Evolutionary conservation across 495 filamentous ascomycete genomes (phyloP).

Genomic region (Penicillium coffeae): DNA sequence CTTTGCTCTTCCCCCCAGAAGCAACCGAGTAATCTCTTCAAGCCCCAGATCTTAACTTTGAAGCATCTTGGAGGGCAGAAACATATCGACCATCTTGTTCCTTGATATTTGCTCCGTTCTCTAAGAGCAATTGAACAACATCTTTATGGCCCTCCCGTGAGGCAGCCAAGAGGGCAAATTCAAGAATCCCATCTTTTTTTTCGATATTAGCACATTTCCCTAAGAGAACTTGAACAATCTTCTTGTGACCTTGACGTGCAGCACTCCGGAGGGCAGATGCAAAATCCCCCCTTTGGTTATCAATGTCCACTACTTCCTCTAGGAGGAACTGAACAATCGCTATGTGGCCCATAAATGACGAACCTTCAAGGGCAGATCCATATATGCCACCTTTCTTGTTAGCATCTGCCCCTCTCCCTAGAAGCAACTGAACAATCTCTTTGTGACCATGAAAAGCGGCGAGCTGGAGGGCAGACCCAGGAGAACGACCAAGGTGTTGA

Average conservation of each 20-base stretch:
- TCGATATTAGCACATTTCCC: background rate
- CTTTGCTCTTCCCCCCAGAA: no score
- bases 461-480: background rate
- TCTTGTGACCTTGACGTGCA: constrained; percentile 3
- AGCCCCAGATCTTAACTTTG: no score
- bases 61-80: no score
- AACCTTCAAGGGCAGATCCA: constrained; percentile 25
- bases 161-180: background rate
- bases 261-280: no score
- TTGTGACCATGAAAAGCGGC: background rate
- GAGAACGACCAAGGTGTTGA: no score
- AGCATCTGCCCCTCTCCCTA: constrained; percentile 20
- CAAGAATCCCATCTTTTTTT: background rate
- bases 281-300: no score
- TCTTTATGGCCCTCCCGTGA: background rate
- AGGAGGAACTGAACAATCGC: no score
- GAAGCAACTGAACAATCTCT: background rate
- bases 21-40: no score
- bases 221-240: constrained; percentile 13
- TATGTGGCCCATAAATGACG: no score
- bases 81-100: background rate
- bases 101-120: background rate
- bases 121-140: background rate
- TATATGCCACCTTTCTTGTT: constrained; percentile 21
- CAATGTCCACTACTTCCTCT: no score